phyloP scores from a whole-genome alignment of 1,284 basidiomycete species.

The Mycosarcoma maydis region DNA sequence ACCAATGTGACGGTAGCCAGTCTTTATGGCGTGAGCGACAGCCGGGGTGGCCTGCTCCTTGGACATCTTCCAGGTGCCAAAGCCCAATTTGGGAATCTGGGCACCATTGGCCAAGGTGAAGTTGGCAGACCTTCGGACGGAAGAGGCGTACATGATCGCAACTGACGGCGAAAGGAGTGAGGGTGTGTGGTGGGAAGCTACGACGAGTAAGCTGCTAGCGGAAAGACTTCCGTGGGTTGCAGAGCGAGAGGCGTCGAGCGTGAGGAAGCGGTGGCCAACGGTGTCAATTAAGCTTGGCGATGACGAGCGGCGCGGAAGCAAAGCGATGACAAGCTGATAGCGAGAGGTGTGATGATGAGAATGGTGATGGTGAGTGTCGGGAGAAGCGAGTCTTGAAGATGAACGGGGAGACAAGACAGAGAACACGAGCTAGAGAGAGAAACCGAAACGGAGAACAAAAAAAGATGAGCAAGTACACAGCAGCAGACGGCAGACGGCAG shows the following conservation, averaged over 20 bases:
- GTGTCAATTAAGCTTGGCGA: too few relatives aligned
- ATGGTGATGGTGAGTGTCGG: constrained; percentile 5
- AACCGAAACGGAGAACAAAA: neutral
- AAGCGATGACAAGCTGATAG: neutral
- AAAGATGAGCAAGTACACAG: constrained; percentile 13
- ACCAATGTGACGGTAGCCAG: constrained; percentile 56
- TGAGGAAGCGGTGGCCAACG: constrained; percentile 1
- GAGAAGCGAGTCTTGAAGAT: constrained; percentile 7
- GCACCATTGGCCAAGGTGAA: constrained; percentile 57
- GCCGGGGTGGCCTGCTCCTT: constrained; percentile 70
- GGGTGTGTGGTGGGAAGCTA: too few relatives aligned
- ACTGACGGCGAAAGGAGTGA: neutral
- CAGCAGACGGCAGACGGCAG: constrained; percentile 12
- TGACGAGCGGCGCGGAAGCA: constrained; percentile 1
- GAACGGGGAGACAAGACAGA: constrained; percentile 1
- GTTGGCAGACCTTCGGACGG: constrained; percentile 52
- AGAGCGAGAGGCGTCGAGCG: neutral
- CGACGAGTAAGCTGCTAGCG: constrained; percentile 4
- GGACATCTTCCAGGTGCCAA: constrained; percentile 59
- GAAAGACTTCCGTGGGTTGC: neutral
- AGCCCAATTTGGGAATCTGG: constrained; percentile 58
- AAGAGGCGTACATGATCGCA: constrained; percentile 51
- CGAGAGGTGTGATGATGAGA: neutral
- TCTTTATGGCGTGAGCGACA: constrained; percentile 67
- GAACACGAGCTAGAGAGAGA: constrained; percentile 10